Conservation (phyloP, 116 monocot genomes). For the Phalaenopsis hybrid region DNA sequence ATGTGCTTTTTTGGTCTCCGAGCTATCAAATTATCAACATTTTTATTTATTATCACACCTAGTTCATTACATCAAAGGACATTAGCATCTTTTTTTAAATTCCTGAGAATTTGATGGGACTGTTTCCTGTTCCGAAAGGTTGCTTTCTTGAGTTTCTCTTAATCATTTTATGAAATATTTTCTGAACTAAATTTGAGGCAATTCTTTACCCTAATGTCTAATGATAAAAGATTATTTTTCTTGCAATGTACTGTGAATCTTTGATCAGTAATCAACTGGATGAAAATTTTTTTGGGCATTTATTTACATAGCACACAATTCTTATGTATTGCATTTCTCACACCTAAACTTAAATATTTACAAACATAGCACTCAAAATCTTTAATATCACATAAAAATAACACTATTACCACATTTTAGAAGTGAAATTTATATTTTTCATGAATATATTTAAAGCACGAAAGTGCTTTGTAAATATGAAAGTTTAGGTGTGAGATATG, state of each 20-base stretch:
- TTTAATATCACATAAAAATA: too few species aligned
- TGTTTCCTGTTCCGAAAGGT: neutral
- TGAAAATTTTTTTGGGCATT: neutral
- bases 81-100: conserved; percentile 1
- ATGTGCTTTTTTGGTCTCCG: neutral
- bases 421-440: too few species aligned
- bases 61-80: neutral
- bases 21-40: neutral
- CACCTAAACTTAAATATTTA: too few species aligned
- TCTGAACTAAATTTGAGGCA: neutral
- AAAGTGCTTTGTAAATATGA: too few species aligned
- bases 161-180: neutral
- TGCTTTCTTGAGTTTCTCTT: neutral
- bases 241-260: neutral
- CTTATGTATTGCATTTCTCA: too few species aligned
- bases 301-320: too few species aligned
- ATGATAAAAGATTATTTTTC: neutral
- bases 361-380: too few species aligned
- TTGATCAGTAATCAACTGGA: neutral
- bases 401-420: too few species aligned
- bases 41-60: neutral
- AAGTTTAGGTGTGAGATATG: too few species aligned
- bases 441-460: too few species aligned
- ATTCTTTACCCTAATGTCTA: neutral
- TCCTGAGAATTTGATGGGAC: neutral